phyloP scores from a whole-genome alignment of 768 basidiomycete species.

The Lactarius trivialis region DNA sequence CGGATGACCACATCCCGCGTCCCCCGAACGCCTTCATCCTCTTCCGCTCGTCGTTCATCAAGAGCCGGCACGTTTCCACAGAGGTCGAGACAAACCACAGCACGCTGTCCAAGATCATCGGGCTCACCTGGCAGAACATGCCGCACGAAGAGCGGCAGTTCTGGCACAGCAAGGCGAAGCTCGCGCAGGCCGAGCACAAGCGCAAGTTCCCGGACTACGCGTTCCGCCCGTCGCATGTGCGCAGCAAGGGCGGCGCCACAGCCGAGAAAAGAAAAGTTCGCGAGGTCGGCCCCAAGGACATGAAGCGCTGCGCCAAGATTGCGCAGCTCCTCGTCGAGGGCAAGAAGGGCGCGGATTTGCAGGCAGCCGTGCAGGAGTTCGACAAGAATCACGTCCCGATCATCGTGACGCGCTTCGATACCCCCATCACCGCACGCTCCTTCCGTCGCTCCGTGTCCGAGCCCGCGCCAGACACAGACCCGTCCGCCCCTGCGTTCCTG shows the following conservation, averaged over 20 bases:
- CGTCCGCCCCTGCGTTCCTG: slow-evolving; percentile 22
- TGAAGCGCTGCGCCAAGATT: slow-evolving; percentile 59
- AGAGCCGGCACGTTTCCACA: slow-evolving; percentile 67
- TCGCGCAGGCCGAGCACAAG: slow-evolving; percentile 66
- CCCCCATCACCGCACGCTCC: slow-evolving; percentile 62
- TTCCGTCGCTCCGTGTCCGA: slow-evolving; percentile 62
- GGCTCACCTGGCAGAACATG: slow-evolving; percentile 75
- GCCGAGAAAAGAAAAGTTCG: slow-evolving; percentile 50
- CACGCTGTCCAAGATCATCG: slow-evolving; percentile 79
- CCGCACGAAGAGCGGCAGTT: slow-evolving; percentile 67
- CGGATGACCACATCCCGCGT: slow-evolving; percentile 71
- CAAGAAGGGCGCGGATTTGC: slow-evolving; percentile 35
- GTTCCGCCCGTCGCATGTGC: slow-evolving; percentile 57
- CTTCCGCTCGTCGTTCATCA: slow-evolving; percentile 79
- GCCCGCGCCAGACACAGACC: slow-evolving; percentile 41
- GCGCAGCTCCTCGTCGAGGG: slow-evolving; percentile 48
- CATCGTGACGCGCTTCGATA: slow-evolving; percentile 66
- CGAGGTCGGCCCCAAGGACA: slow-evolving; percentile 58
- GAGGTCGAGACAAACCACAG: slow-evolving; percentile 78
- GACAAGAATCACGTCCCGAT: slow-evolving; percentile 47
- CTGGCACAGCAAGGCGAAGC: slow-evolving; percentile 73
- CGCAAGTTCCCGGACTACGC: slow-evolving; percentile 70
- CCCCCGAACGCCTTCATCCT: slow-evolving; percentile 85
- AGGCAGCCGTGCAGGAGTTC: slow-evolving; percentile 34
- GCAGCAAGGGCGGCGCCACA: slow-evolving; percentile 31